phyloP scores from a whole-genome alignment of 495 filamentous ascomycete genomes.

The Chaetomidium leptoderma region DNA sequence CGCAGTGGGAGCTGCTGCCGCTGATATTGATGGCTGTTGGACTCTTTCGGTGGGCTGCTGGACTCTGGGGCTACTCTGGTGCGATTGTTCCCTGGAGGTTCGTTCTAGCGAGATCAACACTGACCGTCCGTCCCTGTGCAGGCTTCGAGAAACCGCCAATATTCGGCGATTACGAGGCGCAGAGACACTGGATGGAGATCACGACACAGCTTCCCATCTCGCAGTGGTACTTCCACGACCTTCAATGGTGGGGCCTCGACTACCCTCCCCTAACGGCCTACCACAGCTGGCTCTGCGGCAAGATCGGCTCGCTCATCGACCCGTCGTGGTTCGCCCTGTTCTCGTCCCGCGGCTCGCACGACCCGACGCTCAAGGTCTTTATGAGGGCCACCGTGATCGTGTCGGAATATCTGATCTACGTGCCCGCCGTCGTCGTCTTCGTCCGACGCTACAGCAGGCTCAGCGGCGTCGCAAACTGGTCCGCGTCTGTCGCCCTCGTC shows the following conservation, averaged over 20 bases:
- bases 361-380: slow-evolving; percentile 77
- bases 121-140: slow-evolving; percentile 37
- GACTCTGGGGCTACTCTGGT: slow-evolving; percentile 94
- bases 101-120: neutral
- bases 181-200: slow-evolving; percentile 98
- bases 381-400: slow-evolving; percentile 88
- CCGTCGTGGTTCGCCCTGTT: slow-evolving; percentile 86
- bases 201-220: slow-evolving; percentile 82
- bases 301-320: slow-evolving; percentile 73
- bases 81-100: slow-evolving; percentile 15
- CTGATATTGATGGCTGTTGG: slow-evolving; percentile 84
- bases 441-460: slow-evolving; percentile 70
- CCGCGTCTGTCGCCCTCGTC: slow-evolving; percentile 74
- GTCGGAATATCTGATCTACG: slow-evolving; percentile 84
- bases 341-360: slow-evolving; percentile 74
- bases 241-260: slow-evolving; percentile 96
- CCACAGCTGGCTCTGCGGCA: slow-evolving; percentile 90
- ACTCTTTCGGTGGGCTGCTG: slow-evolving; percentile 87
- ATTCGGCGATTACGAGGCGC: slow-evolving; percentile 96
- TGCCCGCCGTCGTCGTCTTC: slow-evolving; percentile 81
- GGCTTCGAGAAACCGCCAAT: slow-evolving; percentile 80
- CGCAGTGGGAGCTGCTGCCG: slow-evolving; percentile 90
- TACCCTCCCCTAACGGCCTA: slow-evolving; percentile 97
- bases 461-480: slow-evolving; percentile 67
- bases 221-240: slow-evolving; percentile 95